Base-by-base conservation (phyloP, 148 eudicot genomes). In the Pouteria glomerata region DNA sequence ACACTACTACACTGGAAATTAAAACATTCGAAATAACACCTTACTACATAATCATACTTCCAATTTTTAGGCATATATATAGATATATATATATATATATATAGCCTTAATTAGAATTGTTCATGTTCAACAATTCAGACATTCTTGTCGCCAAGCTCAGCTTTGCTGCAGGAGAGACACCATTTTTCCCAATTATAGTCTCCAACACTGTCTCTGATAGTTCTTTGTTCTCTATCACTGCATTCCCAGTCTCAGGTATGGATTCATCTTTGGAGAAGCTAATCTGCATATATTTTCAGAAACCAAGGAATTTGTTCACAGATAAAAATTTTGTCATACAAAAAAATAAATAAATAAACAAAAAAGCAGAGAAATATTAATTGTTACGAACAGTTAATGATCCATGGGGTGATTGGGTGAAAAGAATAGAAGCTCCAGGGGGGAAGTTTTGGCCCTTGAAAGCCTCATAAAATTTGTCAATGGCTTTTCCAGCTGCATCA, bases 111-210 rank as follows among this genome's bases (percentile, higher is more conserved):
- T n/a, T n/a, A n/a, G n/a, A n/a, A n/a, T n/a, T n/a, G n/a, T n/a
- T n/a, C n/a, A n/a, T n/a, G n/a, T 76, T 80, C 68, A 91, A 57
- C 61, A 89, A 47, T 19, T 79, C 82, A 3, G 82, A 78, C 23
- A 87, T 0, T 77, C 91, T 82, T 27, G 70, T 68, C 2, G 95
- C 97, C 72, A 93, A 76, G 70, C 91, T 93, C 77, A 73, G 73
- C 67, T 82, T 89, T 23, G 97, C 89, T 21, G 45, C 85, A 44
- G 97, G 98, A 63, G 98, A 93, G 42, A 93, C 98, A 5, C 97
- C 97, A 29, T 86, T 79, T 61, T 76, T 58, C 19, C 98, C 98
- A 0, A 93, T 78, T 15, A 91, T 87, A 0, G 93, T 84, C 65
- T 87, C 93, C 33, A 90, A 63, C 29, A 93, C 73, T 3, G 92